Conservation (phyloP, 2,329 filamentous ascomycete species). For the Xylariaceae sp. region DNA sequence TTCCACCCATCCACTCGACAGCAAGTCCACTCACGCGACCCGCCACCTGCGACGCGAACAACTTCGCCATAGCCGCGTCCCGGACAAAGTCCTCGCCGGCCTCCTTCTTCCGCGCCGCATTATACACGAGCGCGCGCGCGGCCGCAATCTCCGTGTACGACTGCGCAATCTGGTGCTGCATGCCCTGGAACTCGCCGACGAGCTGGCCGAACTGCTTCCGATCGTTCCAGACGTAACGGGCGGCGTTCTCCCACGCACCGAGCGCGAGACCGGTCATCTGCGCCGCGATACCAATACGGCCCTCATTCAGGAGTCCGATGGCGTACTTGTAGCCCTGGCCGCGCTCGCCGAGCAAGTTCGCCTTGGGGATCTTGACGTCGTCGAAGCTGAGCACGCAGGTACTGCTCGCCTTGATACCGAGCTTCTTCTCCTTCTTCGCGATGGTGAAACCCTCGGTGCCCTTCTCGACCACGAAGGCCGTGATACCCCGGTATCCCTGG, state of each 20-base stretch:
- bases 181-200: conserved; percentile 95
- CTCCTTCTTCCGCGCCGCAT: conserved; percentile 96
- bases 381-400: conserved; percentile 98
- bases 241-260: conserved; percentile 92
- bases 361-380: conserved; percentile 84
- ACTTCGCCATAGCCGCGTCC: conserved; percentile 97
- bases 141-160: conserved; percentile 90
- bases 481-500: conserved; percentile 95
- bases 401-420: conserved; percentile 91
- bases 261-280: conserved; percentile 98
- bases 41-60: conserved; percentile 90
- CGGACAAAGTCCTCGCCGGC: conserved; percentile 90
- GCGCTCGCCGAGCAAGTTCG: conserved; percentile 80
- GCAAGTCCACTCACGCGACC: conserved; percentile 78
- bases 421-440: conserved; percentile 99
- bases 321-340: conserved; percentile 98
- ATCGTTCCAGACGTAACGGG: conserved; percentile 95
- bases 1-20: conserved; percentile 98
- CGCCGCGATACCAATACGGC: conserved; percentile 93
- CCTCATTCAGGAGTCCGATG: conserved; percentile 89
- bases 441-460: conserved; percentile 83
- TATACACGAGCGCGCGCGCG: conserved; percentile 88
- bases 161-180: conserved; percentile 98
- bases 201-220: conserved; percentile 92
- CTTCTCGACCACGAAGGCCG: conserved; percentile 93